A percentile compares a stretch with the other conserved stretches of the same genome.
Evolutionary conservation across 176 grass and related monocot species (phyloP).

Genomic region (Juncus effusus): DNA sequence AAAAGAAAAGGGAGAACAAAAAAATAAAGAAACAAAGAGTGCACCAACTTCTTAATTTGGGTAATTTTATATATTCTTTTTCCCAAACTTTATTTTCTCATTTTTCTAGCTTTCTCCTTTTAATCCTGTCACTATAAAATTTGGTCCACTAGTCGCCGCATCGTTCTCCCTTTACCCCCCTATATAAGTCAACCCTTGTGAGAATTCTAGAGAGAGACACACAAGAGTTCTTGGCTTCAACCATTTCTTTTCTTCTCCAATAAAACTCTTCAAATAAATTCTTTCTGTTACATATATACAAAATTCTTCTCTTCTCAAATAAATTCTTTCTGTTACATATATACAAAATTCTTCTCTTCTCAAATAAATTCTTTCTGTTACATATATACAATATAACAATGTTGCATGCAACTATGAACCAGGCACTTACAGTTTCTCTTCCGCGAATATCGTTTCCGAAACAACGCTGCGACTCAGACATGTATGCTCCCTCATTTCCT

Average conservation of each 20-base stretch:
- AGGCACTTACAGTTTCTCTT: not conserved
- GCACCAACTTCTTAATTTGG: no score
- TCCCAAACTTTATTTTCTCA: no score
- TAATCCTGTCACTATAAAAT: not conserved
- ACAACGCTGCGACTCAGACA: not conserved
- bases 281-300: not conserved
- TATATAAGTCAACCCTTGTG: slow-evolving; percentile 5
- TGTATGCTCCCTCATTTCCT: slow-evolving; percentile 1
- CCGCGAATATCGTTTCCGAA: not conserved
- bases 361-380: not conserved
- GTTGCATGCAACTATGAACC: slow-evolving; percentile 14
- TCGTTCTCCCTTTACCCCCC: not conserved
- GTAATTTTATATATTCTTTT: no score
- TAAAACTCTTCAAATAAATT: not conserved
- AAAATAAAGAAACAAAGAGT: no score
- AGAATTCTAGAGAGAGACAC: not conserved
- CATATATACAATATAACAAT: slow-evolving; percentile 4
- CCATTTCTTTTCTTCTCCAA: not conserved
- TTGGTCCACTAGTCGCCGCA: slow-evolving; percentile 10
- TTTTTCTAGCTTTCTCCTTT: no score
- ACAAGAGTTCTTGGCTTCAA: not conserved
- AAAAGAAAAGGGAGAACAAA: no score
- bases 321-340: not conserved
- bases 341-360: not conserved
- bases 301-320: not conserved